A percentile compares a stretch with the other conserved stretches of the same genome.
phyloP scores from a whole-genome alignment of 768 basidiomycete genomes.

The Russula compacta region DNA sequence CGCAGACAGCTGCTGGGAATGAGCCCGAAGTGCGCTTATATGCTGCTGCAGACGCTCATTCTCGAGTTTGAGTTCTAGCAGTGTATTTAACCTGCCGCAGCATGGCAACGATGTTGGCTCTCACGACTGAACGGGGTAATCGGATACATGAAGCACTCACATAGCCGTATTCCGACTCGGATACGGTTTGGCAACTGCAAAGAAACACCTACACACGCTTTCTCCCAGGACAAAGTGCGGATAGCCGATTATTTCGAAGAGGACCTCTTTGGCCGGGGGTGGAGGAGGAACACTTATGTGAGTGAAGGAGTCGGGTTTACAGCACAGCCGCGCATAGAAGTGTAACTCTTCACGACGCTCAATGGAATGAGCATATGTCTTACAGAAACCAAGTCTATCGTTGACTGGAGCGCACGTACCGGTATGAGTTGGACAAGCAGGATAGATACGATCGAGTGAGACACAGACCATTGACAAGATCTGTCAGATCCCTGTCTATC shows the following conservation, averaged over 20 bases:
- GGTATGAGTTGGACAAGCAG: conserved; percentile 6
- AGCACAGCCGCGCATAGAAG: conserved; percentile 52
- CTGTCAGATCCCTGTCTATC: conserved; percentile 54
- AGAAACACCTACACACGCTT: conserved; percentile 50
- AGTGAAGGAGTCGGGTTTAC: conserved; percentile 30
- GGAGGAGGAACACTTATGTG: conserved; percentile 21
- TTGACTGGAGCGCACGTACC: conserved; percentile 35
- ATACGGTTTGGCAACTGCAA: conserved; percentile 68
- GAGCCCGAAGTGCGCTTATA: conserved; percentile 35
- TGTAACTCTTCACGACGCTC: conserved; percentile 42
- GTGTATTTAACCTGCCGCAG: conserved; percentile 49
- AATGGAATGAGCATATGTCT: conserved; percentile 48
- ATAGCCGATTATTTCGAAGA: conserved; percentile 66
- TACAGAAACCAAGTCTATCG: conserved; percentile 41
- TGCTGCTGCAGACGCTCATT: conserved; percentile 72
- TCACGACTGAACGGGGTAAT: neutral
- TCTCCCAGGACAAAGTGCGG: conserved; percentile 41
- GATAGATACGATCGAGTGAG: conserved; percentile 12
- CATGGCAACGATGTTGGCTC: neutral
- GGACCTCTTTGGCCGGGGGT: conserved; percentile 36
- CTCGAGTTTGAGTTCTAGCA: conserved; percentile 79
- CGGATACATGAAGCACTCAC: conserved; percentile 31
- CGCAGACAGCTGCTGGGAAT: conserved; percentile 15
- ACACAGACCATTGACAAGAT: conserved; percentile 45
- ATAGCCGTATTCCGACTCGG: conserved; percentile 64